Evolutionary conservation across 805 yeast species (phyloP).

Genomic region (Pichia sporocuriosa): DNA sequence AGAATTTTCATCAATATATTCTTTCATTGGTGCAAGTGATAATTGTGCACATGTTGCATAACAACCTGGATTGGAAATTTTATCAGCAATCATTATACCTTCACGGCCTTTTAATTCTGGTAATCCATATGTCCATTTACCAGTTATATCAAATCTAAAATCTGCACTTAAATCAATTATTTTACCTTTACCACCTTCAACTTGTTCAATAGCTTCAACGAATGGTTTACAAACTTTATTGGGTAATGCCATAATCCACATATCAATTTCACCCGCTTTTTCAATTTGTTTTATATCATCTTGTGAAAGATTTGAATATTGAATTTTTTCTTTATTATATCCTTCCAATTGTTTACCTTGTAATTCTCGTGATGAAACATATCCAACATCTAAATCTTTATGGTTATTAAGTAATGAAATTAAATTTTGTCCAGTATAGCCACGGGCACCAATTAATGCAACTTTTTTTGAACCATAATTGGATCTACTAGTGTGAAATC

Average conservation of each 20-base stretch:
- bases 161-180: slow-evolving; percentile 94
- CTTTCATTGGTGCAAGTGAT: slow-evolving; percentile 80
- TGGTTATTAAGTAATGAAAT: slow-evolving; percentile 82
- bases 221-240: slow-evolving; percentile 93
- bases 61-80: slow-evolving; percentile 96
- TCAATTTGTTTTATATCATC: slow-evolving; percentile 83
- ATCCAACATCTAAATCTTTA: slow-evolving; percentile 79
- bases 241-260: slow-evolving; percentile 99
- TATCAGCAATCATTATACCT: slow-evolving; percentile 60
- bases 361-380: slow-evolving; percentile 94
- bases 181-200: slow-evolving; percentile 56
- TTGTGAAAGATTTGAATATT: slow-evolving; percentile 77
- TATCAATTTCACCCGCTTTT: slow-evolving; percentile 70
- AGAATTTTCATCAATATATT: slow-evolving; percentile 47
- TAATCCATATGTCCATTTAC: slow-evolving; percentile 89
- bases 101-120: slow-evolving; percentile 82
- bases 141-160: slow-evolving; percentile 83
- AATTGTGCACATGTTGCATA: slow-evolving; percentile 98
- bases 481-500: slow-evolving; percentile 21
- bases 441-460: slow-evolving; percentile 97
- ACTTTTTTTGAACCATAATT: slow-evolving; percentile 37
- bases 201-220: slow-evolving; percentile 71
- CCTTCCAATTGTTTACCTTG: slow-evolving; percentile 82
- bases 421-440: slow-evolving; percentile 92
- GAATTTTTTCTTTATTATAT: slow-evolving; percentile 72